Evolutionary conservation across 1,284 basidiomycete genomes (phyloP).

Genomic region (Pyrrhoderma noxium): DNA sequence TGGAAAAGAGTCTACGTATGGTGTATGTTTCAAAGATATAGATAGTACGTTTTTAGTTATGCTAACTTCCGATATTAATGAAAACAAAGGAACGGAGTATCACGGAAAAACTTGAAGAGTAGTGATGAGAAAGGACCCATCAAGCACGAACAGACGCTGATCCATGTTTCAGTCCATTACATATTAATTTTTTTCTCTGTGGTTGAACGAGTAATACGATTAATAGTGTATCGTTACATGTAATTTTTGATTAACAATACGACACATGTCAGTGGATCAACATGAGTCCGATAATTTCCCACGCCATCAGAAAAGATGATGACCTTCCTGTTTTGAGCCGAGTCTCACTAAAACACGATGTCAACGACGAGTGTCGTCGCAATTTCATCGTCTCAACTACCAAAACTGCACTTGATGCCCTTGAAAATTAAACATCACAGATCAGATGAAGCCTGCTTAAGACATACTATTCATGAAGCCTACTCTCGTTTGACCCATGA

Average conservation of each 20-base stretch:
- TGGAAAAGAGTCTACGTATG: conserved; percentile 16
- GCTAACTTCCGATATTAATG: background rate
- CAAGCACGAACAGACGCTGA: too few relatives aligned
- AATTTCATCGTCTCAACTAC: background rate
- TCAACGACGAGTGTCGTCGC: conserved; percentile 13
- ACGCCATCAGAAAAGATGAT: too few relatives aligned
- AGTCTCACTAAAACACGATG: background rate
- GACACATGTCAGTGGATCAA: too few relatives aligned
- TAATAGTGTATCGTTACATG: too few relatives aligned
- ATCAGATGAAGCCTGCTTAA: conserved; percentile 27
- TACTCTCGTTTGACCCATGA: conserved; percentile 58
- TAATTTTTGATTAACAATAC: too few relatives aligned
- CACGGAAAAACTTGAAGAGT: conserved; percentile 10
- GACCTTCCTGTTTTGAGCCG: too few relatives aligned
- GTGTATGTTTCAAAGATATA: conserved; percentile 3
- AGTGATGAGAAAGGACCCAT: background rate
- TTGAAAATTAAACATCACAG: background rate
- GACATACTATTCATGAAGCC: conserved; percentile 48
- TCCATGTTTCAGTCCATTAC: too few relatives aligned
- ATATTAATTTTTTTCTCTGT: too few relatives aligned
- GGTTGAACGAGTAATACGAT: too few relatives aligned
- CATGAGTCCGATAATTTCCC: too few relatives aligned
- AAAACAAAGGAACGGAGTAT: conserved; percentile 6
- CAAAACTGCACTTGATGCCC: conserved; percentile 12
- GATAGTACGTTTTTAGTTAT: background rate